Percentiles rank a stretch among this genome's conserved stretches.
phyloP scores from a whole-genome alignment of 75 land plant species.

The Pinus tabuliformis region DNA sequence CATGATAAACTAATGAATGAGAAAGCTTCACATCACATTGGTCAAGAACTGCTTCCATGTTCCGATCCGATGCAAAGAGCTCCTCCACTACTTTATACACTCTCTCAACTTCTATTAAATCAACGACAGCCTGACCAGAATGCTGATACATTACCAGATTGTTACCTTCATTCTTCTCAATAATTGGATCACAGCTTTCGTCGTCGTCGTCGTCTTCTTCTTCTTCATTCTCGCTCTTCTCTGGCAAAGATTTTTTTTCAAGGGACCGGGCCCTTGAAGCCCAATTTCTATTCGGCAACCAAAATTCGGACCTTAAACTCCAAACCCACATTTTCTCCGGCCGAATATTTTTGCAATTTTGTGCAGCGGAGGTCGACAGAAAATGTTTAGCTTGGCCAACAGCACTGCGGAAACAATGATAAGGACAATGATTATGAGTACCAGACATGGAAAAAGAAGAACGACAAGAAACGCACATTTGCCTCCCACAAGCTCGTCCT shows the following conservation, averaged over 20 bases:
- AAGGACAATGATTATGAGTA: conserved; percentile 31
- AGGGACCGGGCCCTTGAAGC: neutral
- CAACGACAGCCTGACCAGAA: neutral
- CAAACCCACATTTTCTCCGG: conserved; percentile 5
- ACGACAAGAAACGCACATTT: conserved; percentile 15
- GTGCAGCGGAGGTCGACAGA: conserved; percentile 31
- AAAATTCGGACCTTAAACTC: conserved; percentile 1
- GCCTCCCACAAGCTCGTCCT: conserved; percentile 13
- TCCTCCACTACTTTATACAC: conserved; percentile 58
- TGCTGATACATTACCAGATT: neutral
- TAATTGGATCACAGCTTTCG: neutral
- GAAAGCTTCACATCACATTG: conserved; percentile 31
- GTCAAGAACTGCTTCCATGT: conserved; percentile 62
- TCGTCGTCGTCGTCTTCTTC: conserved; percentile 6
- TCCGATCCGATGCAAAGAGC: conserved; percentile 52
- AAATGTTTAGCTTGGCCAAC: conserved; percentile 27
- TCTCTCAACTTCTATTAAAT: conserved; percentile 40
- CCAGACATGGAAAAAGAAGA: conserved; percentile 44
- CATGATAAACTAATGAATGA: conserved; percentile 37
- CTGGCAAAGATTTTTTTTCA: conserved; percentile 2
- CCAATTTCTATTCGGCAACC: conserved; percentile 2
- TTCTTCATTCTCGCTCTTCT: conserved; percentile 6
- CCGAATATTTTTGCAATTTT: conserved; percentile 4
- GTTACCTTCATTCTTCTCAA: neutral
- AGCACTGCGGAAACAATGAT: conserved; percentile 24